Base-by-base conservation (phyloP, 345 rosid genomes). In the Lepidium didymum region DNA sequence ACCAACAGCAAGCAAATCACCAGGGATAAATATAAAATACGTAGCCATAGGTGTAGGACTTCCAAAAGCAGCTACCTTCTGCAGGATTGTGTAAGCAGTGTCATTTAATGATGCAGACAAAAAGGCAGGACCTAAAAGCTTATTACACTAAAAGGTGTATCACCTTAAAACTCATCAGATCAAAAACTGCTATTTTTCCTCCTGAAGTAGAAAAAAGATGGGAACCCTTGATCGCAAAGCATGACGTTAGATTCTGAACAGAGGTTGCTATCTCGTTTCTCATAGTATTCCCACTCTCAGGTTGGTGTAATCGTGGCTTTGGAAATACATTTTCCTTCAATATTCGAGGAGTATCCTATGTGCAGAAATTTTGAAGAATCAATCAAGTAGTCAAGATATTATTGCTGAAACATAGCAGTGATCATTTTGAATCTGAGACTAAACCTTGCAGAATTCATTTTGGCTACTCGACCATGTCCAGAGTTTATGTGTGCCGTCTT, bases 181-280 rank as follows among this genome's bases (percentile, higher is more conserved):
- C 67, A 66, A 75, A 81, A 27, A 81, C 44, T 59, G 81, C 62
- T 56, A 78, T 75, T 42, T 61, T 64, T 33, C 70, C 80, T 63
- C 81, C 84, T 29, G 80, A 75, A 37, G 76, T 59, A 1, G 80
- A 81, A 68, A 68, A 75, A 55, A 81, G 70, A 75, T 72, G 35
- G 61, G 79, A 68, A 35, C 77, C 73, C 18, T 59, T 71, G 56
- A 77, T 43, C 1, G 79, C 77, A 64, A 81, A 75, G 66, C 79
- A 81, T 11, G 75, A 55, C 3, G 27, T 10, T 27, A 61, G 43
- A 25, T 43, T 45, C 61, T 63, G 52, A 56, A 44, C 56, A 64
- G 66, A 29, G 18, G 65, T 50, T 10, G 54, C 73, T 31, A 42
- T 61, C 36, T 75, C 81, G 34, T 81, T 78, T 77, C 15, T 60